These are phyloP conservation scores for Chrysoporthe austroafricana DNA, from an alignment of 2,329 filamentous ascomycete genomes.

Conservation along the genomic window DNA sequence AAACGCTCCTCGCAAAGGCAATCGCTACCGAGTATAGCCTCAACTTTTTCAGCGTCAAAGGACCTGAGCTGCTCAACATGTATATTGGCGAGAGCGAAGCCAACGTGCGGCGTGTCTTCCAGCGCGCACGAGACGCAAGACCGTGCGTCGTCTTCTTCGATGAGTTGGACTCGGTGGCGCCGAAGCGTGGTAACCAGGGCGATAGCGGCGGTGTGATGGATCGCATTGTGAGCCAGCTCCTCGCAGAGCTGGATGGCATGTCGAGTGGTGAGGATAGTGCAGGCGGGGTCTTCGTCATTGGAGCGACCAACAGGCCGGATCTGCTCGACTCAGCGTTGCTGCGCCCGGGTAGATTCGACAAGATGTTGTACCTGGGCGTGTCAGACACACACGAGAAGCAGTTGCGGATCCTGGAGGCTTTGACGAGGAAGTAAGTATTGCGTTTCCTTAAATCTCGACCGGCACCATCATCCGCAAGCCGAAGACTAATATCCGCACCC, in stretches of 20 bases:
- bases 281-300: conserved; percentile 93
- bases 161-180: conserved; percentile 89
- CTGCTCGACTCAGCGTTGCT: conserved; percentile 87
- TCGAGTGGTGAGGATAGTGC: conserved; percentile 82
- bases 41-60: conserved; percentile 94
- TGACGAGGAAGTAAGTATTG: conserved; percentile 82
- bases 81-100: conserved; percentile 95
- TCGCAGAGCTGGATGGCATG: conserved; percentile 97
- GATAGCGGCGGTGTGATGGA: conserved; percentile 99
- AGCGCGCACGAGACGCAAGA: conserved; percentile 80
- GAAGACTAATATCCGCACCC: background rate
- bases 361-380: conserved; percentile 96
- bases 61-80: conserved; percentile 91
- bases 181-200: conserved; percentile 95
- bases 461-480: background rate
- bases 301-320: conserved; percentile 93
- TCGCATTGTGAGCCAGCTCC: conserved; percentile 89
- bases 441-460: background rate
- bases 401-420: conserved; percentile 86
- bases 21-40: conserved; percentile 93
- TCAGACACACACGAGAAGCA: conserved; percentile 98
- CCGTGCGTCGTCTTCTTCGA: conserved; percentile 95
- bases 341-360: conserved; percentile 91
- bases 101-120: conserved; percentile 87
- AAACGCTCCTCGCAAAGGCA: conserved; percentile 89